phyloP scores from a whole-genome alignment of 1,284 basidiomycete species.

The Leccinum subrobustum region DNA sequence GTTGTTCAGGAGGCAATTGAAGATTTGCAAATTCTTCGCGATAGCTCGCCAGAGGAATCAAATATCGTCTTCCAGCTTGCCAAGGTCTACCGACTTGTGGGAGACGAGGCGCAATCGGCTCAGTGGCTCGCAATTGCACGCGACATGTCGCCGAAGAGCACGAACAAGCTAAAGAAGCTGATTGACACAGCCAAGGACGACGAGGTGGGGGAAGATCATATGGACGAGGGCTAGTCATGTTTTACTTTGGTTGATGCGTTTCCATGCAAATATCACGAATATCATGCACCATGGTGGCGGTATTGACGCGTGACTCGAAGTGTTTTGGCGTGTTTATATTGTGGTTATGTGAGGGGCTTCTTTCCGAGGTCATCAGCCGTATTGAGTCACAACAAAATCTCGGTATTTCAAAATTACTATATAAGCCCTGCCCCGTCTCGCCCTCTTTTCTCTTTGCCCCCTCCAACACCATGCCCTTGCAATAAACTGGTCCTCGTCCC shows the following conservation, averaged over 20 bases:
- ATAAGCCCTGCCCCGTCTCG: constrained; percentile 25
- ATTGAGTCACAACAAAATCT: constrained; percentile 32
- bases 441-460: constrained; percentile 17
- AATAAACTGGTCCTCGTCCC: constrained; percentile 28
- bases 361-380: constrained; percentile 24
- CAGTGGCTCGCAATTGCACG: constrained; percentile 84
- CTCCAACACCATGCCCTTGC: constrained; percentile 45
- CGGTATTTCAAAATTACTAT: constrained; percentile 36
- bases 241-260: constrained; percentile 3
- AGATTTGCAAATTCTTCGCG: constrained; percentile 77
- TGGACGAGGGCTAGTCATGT: constrained; percentile 62
- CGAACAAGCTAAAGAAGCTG: constrained; percentile 74
- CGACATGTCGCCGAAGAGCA: constrained; percentile 79
- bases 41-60: constrained; percentile 86
- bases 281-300: constrained; percentile 12
- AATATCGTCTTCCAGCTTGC: constrained; percentile 96
- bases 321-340: constrained; percentile 29
- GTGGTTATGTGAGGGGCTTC: constrained; percentile 34
- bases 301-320: constrained; percentile 24
- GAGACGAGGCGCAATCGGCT: constrained; percentile 76
- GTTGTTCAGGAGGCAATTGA: constrained; percentile 65
- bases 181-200: constrained; percentile 70
- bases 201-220: constrained; percentile 56
- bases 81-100: constrained; percentile 80
- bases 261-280: constrained; percentile 1